A percentile compares a stretch with the other conserved stretches of the same genome.
Evolutionary conservation across 768 basidiomycete species (phyloP).

Genomic region (Pleurotus giganteus): DNA sequence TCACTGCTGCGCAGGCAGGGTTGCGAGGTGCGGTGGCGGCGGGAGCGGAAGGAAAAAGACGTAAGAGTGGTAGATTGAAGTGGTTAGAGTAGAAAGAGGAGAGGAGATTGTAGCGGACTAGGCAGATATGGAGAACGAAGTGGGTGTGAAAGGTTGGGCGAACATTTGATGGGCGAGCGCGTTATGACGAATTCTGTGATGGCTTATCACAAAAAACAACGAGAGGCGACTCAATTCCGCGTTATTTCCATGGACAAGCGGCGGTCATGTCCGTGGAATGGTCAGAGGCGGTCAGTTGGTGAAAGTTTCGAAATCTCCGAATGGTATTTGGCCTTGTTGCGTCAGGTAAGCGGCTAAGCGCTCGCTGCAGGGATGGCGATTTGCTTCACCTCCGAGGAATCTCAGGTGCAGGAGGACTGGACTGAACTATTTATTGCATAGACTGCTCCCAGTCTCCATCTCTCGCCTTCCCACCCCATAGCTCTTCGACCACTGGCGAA

Average conservation of each 20-base stretch:
- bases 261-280: neutral
- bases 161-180: neutral
- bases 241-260: neutral
- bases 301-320: too few relatives aligned
- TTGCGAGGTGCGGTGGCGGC: neutral
- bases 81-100: neutral
- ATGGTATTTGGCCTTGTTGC: too few relatives aligned
- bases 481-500: too few relatives aligned
- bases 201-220: neutral
- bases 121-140: constrained; percentile 5
- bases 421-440: too few relatives aligned
- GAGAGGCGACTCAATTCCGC: neutral
- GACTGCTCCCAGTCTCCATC: too few relatives aligned
- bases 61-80: neutral
- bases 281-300: too few relatives aligned
- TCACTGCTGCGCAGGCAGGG: neutral
- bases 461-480: too few relatives aligned
- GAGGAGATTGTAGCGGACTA: neutral
- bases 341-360: too few relatives aligned
- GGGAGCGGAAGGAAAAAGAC: constrained; percentile 2
- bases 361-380: too few relatives aligned
- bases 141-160: constrained; percentile 3
- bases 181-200: neutral
- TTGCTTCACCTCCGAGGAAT: too few relatives aligned
- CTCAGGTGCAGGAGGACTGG: too few relatives aligned